A percentile compares a stretch with the other conserved stretches of the same genome.
These are phyloP conservation scores for Eustoma russellianum DNA, from an alignment of 257 asterid species.

Conservation along the genomic window DNA sequence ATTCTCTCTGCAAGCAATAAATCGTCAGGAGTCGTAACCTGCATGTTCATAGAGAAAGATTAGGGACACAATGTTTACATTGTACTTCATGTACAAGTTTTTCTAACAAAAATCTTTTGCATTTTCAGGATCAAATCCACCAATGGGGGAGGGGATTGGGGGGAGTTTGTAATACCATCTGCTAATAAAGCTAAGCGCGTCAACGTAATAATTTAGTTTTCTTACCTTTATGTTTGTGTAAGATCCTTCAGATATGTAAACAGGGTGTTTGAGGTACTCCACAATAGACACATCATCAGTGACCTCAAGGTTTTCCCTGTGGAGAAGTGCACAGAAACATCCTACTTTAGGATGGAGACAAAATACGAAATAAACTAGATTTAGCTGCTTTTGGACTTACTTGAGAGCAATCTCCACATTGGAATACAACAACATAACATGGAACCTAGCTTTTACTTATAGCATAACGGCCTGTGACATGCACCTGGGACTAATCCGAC, in stretches of 20 bases:
- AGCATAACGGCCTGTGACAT: too few species aligned
- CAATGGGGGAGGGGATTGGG: neutral
- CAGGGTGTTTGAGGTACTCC: constrained; percentile 93
- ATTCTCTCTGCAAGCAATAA: constrained; percentile 91
- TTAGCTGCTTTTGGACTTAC: neutral
- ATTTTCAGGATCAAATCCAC: neutral
- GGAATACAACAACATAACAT: too few species aligned
- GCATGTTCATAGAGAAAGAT: constrained; percentile 10
- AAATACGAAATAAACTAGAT: neutral
- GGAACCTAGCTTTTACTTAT: too few species aligned
- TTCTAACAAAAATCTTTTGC: neutral
- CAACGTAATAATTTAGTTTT: neutral
- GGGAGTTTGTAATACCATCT: too few species aligned
- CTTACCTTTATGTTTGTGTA: constrained; percentile 96
- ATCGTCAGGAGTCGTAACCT: constrained; percentile 98
- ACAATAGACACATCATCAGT: constrained; percentile 97
- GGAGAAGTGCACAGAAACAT: constrained; percentile 3
- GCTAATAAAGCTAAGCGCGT: neutral
- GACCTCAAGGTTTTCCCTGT: constrained; percentile 95
- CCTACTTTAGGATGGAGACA: neutral
- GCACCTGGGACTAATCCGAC: too few species aligned
- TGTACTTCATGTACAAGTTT: too few species aligned
- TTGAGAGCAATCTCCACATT: too few species aligned
- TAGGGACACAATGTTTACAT: too few species aligned
- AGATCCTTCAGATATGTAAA: constrained; percentile 87